phyloP scores from a whole-genome alignment of 1,284 basidiomycete species.

The Retiboletus flavoniger region DNA sequence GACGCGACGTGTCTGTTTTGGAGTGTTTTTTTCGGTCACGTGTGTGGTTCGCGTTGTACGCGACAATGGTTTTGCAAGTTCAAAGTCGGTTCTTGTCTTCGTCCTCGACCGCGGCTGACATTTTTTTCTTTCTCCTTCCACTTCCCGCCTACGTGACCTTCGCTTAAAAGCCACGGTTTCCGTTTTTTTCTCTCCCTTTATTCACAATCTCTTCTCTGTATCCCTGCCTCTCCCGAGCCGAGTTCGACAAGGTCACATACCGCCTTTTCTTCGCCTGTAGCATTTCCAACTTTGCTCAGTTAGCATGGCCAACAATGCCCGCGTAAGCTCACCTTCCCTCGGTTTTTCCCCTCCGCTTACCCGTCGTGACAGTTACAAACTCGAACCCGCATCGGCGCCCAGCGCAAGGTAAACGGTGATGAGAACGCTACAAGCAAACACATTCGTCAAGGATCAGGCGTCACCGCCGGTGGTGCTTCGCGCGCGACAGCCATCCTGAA shows the following conservation, averaged over 20 bases:
- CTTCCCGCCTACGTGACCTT: conserved; percentile 11
- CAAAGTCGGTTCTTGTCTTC: conserved; percentile 12
- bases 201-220: conserved; percentile 26
- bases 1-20: conserved; percentile 39
- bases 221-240: conserved; percentile 12
- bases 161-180: conserved; percentile 21
- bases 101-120: conserved; percentile 32
- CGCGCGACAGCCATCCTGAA: conserved; percentile 52
- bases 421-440: conserved; percentile 72
- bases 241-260: conserved; percentile 19
- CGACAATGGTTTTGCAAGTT: conserved; percentile 19
- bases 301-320: conserved; percentile 57
- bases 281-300: conserved; percentile 33
- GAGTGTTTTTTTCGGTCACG: conserved; percentile 31
- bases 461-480: conserved; percentile 42
- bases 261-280: too few relatives aligned
- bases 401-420: conserved; percentile 63
- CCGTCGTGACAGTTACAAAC: conserved; percentile 29
- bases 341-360: neutral
- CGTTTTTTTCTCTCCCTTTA: conserved; percentile 23
- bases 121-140: conserved; percentile 14
- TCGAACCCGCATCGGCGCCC: conserved; percentile 42
- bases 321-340: conserved; percentile 42
- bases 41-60: conserved; percentile 38
- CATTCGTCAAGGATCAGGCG: conserved; percentile 55